Conservation (phyloP, 169 alveolate species). For the Plasmodium adleri region DNA sequence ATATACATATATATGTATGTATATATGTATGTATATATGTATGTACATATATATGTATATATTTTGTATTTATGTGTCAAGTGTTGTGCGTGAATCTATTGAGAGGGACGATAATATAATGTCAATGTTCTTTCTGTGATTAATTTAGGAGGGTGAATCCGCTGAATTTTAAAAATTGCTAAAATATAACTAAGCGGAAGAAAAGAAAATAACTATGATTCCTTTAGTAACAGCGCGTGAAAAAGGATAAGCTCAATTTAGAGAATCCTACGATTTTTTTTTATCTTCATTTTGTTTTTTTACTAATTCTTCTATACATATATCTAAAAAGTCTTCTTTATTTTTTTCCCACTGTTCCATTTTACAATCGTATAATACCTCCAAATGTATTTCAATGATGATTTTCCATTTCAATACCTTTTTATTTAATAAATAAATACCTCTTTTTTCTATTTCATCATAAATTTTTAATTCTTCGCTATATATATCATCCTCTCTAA, state of each 20-base stretch:
- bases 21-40: neutral
- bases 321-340: neutral
- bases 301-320: neutral
- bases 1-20: neutral
- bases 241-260: constrained; percentile 91
- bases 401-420: neutral
- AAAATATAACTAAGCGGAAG: constrained; percentile 92
- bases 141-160: constrained; percentile 87
- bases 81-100: neutral
- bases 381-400: neutral
- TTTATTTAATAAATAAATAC: no score
- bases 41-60: neutral
- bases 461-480: no score
- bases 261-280: constrained; percentile 64
- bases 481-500: no score
- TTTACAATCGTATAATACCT: neutral
- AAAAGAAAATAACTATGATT: constrained; percentile 84
- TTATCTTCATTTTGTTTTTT: neutral
- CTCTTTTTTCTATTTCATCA: neutral
- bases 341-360: neutral
- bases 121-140: neutral
- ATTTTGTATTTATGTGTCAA: neutral
- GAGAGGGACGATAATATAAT: neutral
- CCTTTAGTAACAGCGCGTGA: constrained; percentile 95
- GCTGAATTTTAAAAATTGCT: constrained; percentile 89